These are phyloP conservation scores for Metschnikowia similis DNA, from an alignment of 805 yeast genomes.

Conservation along the genomic window DNA sequence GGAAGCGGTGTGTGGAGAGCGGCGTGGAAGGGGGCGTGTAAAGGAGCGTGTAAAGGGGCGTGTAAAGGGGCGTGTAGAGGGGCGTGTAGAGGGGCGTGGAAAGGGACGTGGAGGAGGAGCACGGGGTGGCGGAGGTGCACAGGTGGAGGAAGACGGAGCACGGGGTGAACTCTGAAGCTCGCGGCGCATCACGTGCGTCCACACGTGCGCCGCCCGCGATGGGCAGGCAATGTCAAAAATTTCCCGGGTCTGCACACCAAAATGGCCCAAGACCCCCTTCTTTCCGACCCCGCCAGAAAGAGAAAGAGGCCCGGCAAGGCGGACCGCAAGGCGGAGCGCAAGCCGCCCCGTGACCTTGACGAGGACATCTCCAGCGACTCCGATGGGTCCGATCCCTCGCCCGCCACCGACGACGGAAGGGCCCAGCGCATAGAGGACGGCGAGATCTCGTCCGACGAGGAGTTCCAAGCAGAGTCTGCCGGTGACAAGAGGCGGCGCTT, in stretches of 20 bases:
- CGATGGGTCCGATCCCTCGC: constrained; percentile 13
- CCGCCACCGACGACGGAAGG: background rate
- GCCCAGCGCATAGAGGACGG: constrained; percentile 7
- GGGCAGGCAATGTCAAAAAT: background rate
- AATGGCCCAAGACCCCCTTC: constrained; percentile 60
- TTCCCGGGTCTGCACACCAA: background rate
- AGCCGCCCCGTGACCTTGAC: constrained; percentile 25
- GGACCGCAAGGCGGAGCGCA: constrained; percentile 3
- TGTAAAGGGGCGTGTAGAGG: too few relatives aligned
- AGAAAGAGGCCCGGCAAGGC: constrained; percentile 35
- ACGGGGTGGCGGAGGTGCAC: too few relatives aligned
- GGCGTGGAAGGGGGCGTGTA: too few relatives aligned
- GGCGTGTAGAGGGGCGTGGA: too few relatives aligned
- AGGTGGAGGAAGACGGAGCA: too few relatives aligned
- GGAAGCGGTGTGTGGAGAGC: too few relatives aligned
- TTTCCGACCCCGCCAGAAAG: constrained; percentile 56
- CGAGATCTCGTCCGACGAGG: constrained; percentile 63
- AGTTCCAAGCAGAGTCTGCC: constrained; percentile 69
- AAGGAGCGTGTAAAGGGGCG: too few relatives aligned
- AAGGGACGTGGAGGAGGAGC: too few relatives aligned
- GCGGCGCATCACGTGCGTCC: background rate
- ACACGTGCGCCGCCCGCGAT: constrained; percentile 6
- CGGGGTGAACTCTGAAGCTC: too few relatives aligned
- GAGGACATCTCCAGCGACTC: constrained; percentile 49
- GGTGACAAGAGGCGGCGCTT: constrained; percentile 92